Evolutionary conservation across 108 stramenopile genomes (phyloP).

Genomic region (Stephanodiscus triporus): DNA sequence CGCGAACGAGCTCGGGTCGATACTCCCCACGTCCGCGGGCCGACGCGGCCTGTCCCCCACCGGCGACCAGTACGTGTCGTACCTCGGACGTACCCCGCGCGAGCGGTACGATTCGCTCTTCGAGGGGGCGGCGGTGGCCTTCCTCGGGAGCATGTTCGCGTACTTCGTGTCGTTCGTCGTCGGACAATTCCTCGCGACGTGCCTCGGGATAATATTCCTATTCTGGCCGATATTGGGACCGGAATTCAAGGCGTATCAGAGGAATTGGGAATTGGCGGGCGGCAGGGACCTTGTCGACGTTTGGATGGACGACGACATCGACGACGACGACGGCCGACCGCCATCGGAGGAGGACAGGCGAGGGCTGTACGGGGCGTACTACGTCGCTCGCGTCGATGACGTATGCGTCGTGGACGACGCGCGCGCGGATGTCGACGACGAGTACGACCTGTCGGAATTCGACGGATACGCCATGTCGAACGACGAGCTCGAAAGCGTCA

Average conservation of each 20-base stretch:
- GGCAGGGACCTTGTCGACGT: slow-evolving; percentile 80
- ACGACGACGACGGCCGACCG: neutral
- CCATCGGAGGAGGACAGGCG: slow-evolving; percentile 29
- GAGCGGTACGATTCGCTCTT: slow-evolving; percentile 69
- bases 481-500: slow-evolving; percentile 71
- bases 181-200: slow-evolving; percentile 71
- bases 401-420: slow-evolving; percentile 80
- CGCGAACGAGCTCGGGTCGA: slow-evolving; percentile 55
- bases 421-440: slow-evolving; percentile 32
- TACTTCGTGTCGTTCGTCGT: slow-evolving; percentile 82
- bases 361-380: slow-evolving; percentile 78
- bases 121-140: slow-evolving; percentile 66
- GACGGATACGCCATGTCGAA: slow-evolving; percentile 64
- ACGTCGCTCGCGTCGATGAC: slow-evolving; percentile 61
- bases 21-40: slow-evolving; percentile 51
- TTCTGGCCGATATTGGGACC: slow-evolving; percentile 81
- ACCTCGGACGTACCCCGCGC: slow-evolving; percentile 64
- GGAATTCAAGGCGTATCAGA: slow-evolving; percentile 71
- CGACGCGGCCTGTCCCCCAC: slow-evolving; percentile 53
- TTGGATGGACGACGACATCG: slow-evolving; percentile 49
- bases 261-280: slow-evolving; percentile 82
- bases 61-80: slow-evolving; percentile 73
- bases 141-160: slow-evolving; percentile 70
- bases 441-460: slow-evolving; percentile 80
- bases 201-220: slow-evolving; percentile 64